Conservation (phyloP, 805 yeast species). For the Tetrapisispora pingtungensis region DNA sequence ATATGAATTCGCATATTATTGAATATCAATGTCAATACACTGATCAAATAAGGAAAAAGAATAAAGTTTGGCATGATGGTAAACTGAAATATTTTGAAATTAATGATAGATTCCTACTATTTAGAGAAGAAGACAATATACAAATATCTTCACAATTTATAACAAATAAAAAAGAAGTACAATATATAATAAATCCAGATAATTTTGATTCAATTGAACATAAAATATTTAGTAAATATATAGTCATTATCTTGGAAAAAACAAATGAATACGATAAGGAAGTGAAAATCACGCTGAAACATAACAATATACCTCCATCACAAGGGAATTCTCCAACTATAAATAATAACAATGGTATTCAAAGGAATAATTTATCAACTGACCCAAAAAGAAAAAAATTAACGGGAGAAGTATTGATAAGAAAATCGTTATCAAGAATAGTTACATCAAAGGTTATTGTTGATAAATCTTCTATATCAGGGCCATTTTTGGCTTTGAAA, state of each 20-base stretch:
- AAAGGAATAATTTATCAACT: background rate
- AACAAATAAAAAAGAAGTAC: constrained; percentile 17
- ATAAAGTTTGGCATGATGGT: constrained; percentile 30
- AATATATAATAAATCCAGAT: constrained; percentile 11
- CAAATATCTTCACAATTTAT: constrained; percentile 18
- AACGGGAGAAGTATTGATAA: background rate
- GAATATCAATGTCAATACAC: constrained; percentile 27
- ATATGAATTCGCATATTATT: constrained; percentile 15
- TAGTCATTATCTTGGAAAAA: constrained; percentile 17
- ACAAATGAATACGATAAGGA: constrained; percentile 13
- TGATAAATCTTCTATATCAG: background rate
- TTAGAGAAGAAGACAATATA: constrained; percentile 16
- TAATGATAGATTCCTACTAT: constrained; percentile 18
- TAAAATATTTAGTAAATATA: constrained; percentile 18
- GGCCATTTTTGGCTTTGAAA: constrained; percentile 14
- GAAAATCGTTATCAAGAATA: background rate
- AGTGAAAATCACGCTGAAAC: constrained; percentile 6
- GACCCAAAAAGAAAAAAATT: background rate
- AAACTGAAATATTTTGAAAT: constrained; percentile 15
- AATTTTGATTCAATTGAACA: constrained; percentile 22
- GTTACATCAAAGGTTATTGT: background rate
- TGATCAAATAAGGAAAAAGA: constrained; percentile 25
- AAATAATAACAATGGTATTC: background rate
- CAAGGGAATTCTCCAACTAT: background rate
- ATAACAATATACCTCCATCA: background rate